These are phyloP conservation scores for Saccharum officinarum DNA, from an alignment of 176 grass and related monocot genomes.

Conservation along the genomic window DNA sequence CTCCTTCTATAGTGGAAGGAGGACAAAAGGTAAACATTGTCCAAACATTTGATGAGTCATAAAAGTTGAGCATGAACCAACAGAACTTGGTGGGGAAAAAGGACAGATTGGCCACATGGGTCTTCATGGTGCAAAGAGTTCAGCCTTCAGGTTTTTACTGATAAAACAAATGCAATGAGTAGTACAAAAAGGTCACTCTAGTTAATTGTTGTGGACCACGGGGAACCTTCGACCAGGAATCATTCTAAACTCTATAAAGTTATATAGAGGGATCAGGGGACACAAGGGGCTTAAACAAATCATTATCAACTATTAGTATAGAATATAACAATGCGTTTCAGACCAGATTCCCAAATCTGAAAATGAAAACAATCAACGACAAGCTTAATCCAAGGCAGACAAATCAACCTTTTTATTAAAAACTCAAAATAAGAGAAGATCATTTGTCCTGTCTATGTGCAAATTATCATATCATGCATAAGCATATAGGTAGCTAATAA, in stretches of 20 bases:
- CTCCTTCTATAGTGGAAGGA: conserved; percentile 8
- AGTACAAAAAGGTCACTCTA: background rate
- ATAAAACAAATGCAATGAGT: background rate
- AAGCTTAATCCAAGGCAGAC: background rate
- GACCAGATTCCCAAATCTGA: conserved; percentile 1
- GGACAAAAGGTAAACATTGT: conserved; percentile 1
- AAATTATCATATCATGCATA: conserved; percentile 17
- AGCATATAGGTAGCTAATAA: conserved; percentile 26
- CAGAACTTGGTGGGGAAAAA: conserved; percentile 1
- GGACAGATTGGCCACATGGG: background rate
- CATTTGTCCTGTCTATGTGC: background rate
- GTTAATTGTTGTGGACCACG: conserved; percentile 20
- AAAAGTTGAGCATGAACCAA: background rate
- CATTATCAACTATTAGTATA: background rate
- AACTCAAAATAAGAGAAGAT: background rate
- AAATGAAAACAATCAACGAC: conserved; percentile 4
- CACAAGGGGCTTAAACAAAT: background rate
- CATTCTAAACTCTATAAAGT: conserved; percentile 8
- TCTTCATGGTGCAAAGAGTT: conserved; percentile 15
- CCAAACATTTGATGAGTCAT: background rate
- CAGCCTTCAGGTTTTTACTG: background rate
- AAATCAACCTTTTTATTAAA: background rate
- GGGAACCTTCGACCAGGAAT: conserved; percentile 39
- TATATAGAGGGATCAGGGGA: background rate
- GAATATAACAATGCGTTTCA: background rate